phyloP scores from a whole-genome alignment of 2,329 filamentous ascomycete species.

The Xylariaceae sp. region DNA sequence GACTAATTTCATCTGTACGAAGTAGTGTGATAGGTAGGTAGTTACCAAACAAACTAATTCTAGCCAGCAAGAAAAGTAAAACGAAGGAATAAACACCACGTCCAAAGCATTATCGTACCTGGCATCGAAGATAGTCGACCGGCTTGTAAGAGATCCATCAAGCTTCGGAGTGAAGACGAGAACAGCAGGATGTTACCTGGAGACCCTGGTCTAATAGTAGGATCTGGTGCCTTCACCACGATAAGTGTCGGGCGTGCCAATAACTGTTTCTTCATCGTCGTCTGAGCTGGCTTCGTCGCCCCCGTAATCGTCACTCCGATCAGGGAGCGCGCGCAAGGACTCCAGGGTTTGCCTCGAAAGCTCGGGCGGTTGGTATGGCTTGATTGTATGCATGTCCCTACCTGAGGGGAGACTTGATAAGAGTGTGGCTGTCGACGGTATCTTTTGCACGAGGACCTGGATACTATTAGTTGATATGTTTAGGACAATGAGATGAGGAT shows the following conservation, averaged over 20 bases:
- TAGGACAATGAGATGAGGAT: neutral
- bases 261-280: slow-evolving; percentile 34
- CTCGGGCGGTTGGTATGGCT: slow-evolving; percentile 60
- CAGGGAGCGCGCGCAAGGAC: slow-evolving; percentile 53
- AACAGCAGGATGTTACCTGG: neutral
- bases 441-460: slow-evolving; percentile 50
- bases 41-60: too few relatives aligned
- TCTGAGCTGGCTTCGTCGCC: slow-evolving; percentile 42
- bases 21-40: too few relatives aligned
- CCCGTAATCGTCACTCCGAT: slow-evolving; percentile 41
- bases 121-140: neutral
- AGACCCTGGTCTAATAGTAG: slow-evolving; percentile 28
- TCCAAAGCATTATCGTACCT: neutral
- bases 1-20: slow-evolving; percentile 30
- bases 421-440: slow-evolving; percentile 69
- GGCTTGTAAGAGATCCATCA: neutral
- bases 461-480: slow-evolving; percentile 1
- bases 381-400: slow-evolving; percentile 74
- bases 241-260: slow-evolving; percentile 26
- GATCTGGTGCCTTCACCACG: slow-evolving; percentile 30
- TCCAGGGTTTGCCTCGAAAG: slow-evolving; percentile 64
- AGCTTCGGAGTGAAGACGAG: neutral
- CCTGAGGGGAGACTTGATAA: slow-evolving; percentile 80
- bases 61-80: neutral
- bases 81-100: too few relatives aligned